Base-by-base conservation (phyloP, 495 filamentous ascomycete genomes). In the Lophiotrema nucula region DNA sequence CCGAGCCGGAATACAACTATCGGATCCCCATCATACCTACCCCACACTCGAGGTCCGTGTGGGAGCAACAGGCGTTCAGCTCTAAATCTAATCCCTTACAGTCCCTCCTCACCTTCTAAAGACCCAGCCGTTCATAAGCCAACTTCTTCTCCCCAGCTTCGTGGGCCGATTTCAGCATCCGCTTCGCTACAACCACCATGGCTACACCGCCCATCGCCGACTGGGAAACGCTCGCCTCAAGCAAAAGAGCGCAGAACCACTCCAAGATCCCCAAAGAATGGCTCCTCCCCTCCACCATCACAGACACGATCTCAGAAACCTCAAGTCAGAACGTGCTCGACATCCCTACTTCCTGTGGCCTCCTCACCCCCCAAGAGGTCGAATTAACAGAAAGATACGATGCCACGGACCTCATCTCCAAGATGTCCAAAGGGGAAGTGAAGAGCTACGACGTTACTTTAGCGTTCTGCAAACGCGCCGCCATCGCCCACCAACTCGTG, bases 391-490 rank as follows among this genome's bases (percentile, higher is more conserved):
- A 47, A 21, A 37, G 52, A 5, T 56, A 59, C 50, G 53, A 62
- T 47, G 66, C 66, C 18, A 57, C 58, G 1, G 38, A 23, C 15
- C 49, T 68, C 21, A 23, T 66, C 0, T 23, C 51, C 16, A 23
- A 52, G 47, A 45, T 68, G 25, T 16, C 24, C 12, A 24, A 15
- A 5, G 27, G 45, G 22, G 27, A 62, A 21, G 28, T 50, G 3
- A 66, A 19, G 4, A 54, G 47, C 18, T 27, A 51, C 26, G 62
- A 66, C 11, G 62, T 68, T 3, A 51, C 50, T 18, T 16, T 31
- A 0, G 66, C 62, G 27, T 68, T 66, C 50, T 68, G 66, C 35
- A 68, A 66, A 35, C 38, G 66, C 15, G 66, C 66, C 3, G 62
- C 66, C 0, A 58, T 62, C 18, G 66, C 66, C 18, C 66, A 68